These are phyloP conservation scores for Sicyos baderoa DNA, from an alignment of 306 rosid genomes.

Conservation along the genomic window DNA sequence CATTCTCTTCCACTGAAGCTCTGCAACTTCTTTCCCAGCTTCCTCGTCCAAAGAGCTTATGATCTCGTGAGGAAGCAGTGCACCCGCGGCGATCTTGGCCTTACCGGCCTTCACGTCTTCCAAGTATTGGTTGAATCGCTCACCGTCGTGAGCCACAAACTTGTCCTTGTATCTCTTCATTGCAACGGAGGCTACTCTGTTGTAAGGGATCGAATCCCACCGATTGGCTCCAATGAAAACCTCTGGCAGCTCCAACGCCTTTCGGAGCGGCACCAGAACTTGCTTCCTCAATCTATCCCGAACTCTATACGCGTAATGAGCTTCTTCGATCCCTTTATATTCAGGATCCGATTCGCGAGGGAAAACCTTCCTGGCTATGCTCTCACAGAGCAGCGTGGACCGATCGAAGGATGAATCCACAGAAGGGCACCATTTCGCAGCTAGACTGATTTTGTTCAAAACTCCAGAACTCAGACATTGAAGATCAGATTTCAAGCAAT, in stretches of 20 bases:
- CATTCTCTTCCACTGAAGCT: conserved; percentile 36
- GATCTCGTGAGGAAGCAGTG: conserved; percentile 38
- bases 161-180: conserved; percentile 26
- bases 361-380: conserved; percentile 51
- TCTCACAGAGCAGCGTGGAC: conserved; percentile 49
- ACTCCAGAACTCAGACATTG: conserved; percentile 30
- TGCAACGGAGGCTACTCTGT: conserved; percentile 28
- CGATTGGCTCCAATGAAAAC: conserved; percentile 49
- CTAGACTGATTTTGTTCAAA: conserved; percentile 32
- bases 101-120: conserved; percentile 26
- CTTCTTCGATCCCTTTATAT: conserved; percentile 52
- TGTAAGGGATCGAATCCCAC: conserved; percentile 20
- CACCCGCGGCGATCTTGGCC: conserved; percentile 33
- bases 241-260: conserved; percentile 60
- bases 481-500: conserved; percentile 41
- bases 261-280: conserved; percentile 17
- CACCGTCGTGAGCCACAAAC: conserved; percentile 26
- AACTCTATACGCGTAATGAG: conserved; percentile 56
- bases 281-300: conserved; percentile 49
- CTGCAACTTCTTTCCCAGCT: conserved; percentile 22
- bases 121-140: conserved; percentile 27
- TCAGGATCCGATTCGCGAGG: conserved; percentile 35
- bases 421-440: conserved; percentile 82
- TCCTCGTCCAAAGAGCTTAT: conserved; percentile 18
- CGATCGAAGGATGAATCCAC: conserved; percentile 57